These are phyloP conservation scores for Scleromitrula shiraiana DNA, from an alignment of 2,329 filamentous ascomycete genomes.

Conservation along the genomic window DNA sequence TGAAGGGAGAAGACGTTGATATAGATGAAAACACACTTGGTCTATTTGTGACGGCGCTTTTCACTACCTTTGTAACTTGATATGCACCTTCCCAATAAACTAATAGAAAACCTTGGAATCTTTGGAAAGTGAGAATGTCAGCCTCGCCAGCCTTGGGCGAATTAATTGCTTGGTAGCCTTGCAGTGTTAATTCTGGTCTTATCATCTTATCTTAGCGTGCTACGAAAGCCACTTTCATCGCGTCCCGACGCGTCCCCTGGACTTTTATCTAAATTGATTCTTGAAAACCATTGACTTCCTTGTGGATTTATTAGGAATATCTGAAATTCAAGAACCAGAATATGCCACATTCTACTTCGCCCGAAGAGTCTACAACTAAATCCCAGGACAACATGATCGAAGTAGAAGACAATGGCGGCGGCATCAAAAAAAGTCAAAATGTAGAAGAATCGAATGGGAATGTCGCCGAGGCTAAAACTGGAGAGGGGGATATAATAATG, in stretches of 20 bases:
- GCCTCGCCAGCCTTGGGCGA: background rate
- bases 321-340: background rate
- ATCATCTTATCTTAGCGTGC: conserved; percentile 9
- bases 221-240: background rate
- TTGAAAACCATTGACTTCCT: background rate
- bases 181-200: background rate
- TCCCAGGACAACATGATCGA: conserved; percentile 32
- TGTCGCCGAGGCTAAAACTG: conserved; percentile 8
- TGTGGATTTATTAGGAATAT: background rate
- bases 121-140: too few species aligned
- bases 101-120: too few species aligned
- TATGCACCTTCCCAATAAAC: too few species aligned
- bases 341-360: conserved; percentile 41
- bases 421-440: conserved; percentile 5
- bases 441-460: conserved; percentile 6
- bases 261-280: conserved; percentile 6
- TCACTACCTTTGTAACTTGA: too few species aligned
- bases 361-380: conserved; percentile 26
- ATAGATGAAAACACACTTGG: too few species aligned
- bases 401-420: conserved; percentile 27
- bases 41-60: too few species aligned
- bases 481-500: conserved; percentile 24
- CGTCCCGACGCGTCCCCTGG: conserved; percentile 1
- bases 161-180: background rate
- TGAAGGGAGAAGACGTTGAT: too few species aligned